Evolutionary conservation across 352 stramenopile genomes (phyloP).

Genomic region (Pythium brachiatum): DNA sequence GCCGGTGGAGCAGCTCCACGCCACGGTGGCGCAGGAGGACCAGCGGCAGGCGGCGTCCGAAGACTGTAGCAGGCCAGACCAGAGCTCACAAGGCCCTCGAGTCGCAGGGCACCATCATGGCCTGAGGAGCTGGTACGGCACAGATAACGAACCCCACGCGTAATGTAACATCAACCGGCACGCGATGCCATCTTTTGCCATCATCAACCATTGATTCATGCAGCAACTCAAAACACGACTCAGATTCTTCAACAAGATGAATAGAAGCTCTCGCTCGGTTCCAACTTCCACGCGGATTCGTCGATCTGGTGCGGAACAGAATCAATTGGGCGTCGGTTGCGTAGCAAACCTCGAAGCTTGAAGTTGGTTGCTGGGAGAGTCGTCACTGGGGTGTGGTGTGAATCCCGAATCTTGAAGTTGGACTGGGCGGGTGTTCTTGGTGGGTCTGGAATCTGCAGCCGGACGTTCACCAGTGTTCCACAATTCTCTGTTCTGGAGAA

Average conservation of each 20-base stretch:
- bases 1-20: slow-evolving; percentile 9
- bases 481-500: background rate
- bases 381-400: background rate
- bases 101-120: no score
- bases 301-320: background rate
- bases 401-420: background rate
- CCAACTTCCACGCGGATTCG: background rate
- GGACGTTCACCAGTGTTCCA: background rate
- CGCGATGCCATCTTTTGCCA: background rate
- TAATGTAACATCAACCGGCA: background rate
- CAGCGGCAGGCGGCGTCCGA: slow-evolving; percentile 9
- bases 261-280: no score
- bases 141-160: background rate
- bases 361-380: background rate
- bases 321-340: background rate
- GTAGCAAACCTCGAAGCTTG: background rate
- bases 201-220: no score
- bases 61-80: slow-evolving; percentile 14
- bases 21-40: slow-evolving; percentile 3
- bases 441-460: background rate
- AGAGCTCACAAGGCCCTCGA: no score
- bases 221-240: no score
- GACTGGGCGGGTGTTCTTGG: background rate
- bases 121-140: no score
- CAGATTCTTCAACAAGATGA: background rate